phyloP scores from a whole-genome alignment of 1,139 yeast genomes.

The Lodderomyces jiufengensis region DNA sequence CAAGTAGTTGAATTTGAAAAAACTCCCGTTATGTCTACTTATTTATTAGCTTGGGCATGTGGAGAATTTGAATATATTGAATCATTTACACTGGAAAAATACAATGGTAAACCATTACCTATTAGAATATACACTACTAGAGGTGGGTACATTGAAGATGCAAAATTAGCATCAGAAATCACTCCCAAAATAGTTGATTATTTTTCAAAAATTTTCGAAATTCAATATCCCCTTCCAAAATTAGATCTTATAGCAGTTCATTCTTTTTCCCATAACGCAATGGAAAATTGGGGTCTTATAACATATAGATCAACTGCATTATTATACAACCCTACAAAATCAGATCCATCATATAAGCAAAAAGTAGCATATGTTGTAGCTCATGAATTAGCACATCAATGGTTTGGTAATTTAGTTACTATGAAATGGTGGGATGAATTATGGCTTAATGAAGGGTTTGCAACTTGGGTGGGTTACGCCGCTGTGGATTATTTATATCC shows the following conservation, averaged over 20 bases:
- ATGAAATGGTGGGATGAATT: constrained; percentile 96
- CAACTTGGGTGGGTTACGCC: constrained; percentile 83
- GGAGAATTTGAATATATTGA: constrained; percentile 76
- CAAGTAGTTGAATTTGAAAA: constrained; percentile 34
- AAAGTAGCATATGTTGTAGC: constrained; percentile 85
- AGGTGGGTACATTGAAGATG: constrained; percentile 58
- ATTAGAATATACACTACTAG: constrained; percentile 70
- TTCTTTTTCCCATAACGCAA: constrained; percentile 74
- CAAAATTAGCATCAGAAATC: constrained; percentile 59
- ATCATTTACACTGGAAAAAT: constrained; percentile 31
- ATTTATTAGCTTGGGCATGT: constrained; percentile 71
- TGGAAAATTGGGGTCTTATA: constrained; percentile 90
- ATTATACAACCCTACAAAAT: constrained; percentile 60
- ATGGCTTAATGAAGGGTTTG: constrained; percentile 90
- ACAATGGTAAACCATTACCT: constrained; percentile 59
- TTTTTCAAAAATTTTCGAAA: constrained; percentile 60
- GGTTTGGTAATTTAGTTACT: constrained; percentile 90
- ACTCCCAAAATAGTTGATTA: constrained; percentile 66
- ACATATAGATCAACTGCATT: constrained; percentile 80
- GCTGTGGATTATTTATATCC: constrained; percentile 77
- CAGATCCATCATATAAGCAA: constrained; percentile 65
- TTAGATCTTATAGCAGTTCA: constrained; percentile 75
- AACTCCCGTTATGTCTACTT: constrained; percentile 74
- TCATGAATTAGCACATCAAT: constrained; percentile 90
- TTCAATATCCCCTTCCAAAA: constrained; percentile 71